phyloP scores from a whole-genome alignment of 2,329 filamentous ascomycete species.

The Fusarium multiceps region DNA sequence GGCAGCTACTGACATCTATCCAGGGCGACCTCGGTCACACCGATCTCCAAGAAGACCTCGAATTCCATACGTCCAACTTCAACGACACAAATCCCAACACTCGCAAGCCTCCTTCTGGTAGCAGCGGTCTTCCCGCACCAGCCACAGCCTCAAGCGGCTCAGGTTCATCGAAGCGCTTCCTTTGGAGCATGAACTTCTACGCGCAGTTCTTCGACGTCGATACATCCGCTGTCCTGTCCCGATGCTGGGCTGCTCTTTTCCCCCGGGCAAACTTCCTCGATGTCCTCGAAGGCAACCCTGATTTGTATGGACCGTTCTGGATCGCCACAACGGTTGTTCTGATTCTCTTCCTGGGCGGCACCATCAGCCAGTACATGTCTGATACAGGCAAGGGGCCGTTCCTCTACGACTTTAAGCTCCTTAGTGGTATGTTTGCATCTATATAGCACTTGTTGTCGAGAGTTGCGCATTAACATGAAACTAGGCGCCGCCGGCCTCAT shows the following conservation, averaged over 20 bases:
- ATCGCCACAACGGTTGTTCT: slow-evolving; percentile 97
- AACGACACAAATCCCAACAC: slow-evolving; percentile 65
- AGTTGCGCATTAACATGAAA: slow-evolving; percentile 18
- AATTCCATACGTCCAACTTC: slow-evolving; percentile 96
- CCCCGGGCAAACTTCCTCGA: slow-evolving; percentile 96
- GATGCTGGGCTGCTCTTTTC: slow-evolving; percentile 89
- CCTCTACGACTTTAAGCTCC: slow-evolving; percentile 88
- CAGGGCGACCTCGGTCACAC: slow-evolving; percentile 98
- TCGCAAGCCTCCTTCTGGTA: slow-evolving; percentile 58
- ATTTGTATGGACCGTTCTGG: slow-evolving; percentile 98
- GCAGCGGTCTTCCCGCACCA: slow-evolving; percentile 67
- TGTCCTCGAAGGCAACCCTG: slow-evolving; percentile 94
- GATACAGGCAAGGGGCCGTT: slow-evolving; percentile 77
- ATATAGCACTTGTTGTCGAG: not conserved
- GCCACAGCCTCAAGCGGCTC: slow-evolving; percentile 60
- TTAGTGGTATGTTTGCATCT: slow-evolving; percentile 72
- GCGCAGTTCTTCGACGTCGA: slow-evolving; percentile 99
- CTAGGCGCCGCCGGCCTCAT: slow-evolving; percentile 86
- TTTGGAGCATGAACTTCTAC: slow-evolving; percentile 95
- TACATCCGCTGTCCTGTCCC: slow-evolving; percentile 85
- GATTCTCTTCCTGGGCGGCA: slow-evolving; percentile 94
- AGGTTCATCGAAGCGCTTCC: slow-evolving; percentile 78
- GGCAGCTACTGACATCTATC: slow-evolving; percentile 29
- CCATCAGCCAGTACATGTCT: slow-evolving; percentile 90
- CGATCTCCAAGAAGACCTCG: slow-evolving; percentile 97